Conservation (phyloP, 495 filamentous ascomycete species). For the Neurospora discreta region DNA sequence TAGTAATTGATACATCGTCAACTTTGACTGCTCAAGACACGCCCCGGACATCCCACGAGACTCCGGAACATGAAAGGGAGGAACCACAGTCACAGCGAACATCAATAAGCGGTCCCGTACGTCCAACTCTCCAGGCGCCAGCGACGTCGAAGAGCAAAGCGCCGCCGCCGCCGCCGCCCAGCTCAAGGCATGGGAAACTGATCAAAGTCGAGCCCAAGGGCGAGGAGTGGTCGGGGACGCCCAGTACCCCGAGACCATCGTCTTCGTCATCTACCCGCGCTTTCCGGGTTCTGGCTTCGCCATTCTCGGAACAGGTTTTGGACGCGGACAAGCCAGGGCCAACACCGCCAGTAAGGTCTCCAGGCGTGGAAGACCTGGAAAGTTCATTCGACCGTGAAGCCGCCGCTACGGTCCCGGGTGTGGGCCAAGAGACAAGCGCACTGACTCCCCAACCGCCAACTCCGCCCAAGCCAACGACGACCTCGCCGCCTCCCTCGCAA, state of each 20-base stretch:
- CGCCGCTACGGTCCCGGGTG: conserved; percentile 31
- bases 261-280: neutral
- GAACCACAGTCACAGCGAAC: conserved; percentile 22
- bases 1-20: conserved; percentile 36
- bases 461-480: conserved; percentile 19
- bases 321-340: conserved; percentile 42
- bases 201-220: conserved; percentile 35
- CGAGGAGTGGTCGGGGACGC: neutral
- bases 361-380: conserved; percentile 25
- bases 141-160: conserved; percentile 24
- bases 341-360: conserved; percentile 29
- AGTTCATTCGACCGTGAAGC: conserved; percentile 34
- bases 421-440: conserved; percentile 15
- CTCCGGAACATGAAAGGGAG: conserved; percentile 28
- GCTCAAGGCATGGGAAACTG: conserved; percentile 56
- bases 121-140: conserved; percentile 10
- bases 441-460: conserved; percentile 20
- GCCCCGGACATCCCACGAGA: conserved; percentile 37
- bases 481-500: conserved; percentile 3
- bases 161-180: conserved; percentile 44
- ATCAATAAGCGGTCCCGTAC: neutral
- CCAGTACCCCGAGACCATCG: neutral
- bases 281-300: neutral
- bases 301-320: conserved; percentile 15
- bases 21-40: conserved; percentile 31